Percentiles rank a stretch among this genome's conserved stretches.
phyloP scores from a whole-genome alignment of 345 rosid species.

The Streptanthus diversifolius region DNA sequence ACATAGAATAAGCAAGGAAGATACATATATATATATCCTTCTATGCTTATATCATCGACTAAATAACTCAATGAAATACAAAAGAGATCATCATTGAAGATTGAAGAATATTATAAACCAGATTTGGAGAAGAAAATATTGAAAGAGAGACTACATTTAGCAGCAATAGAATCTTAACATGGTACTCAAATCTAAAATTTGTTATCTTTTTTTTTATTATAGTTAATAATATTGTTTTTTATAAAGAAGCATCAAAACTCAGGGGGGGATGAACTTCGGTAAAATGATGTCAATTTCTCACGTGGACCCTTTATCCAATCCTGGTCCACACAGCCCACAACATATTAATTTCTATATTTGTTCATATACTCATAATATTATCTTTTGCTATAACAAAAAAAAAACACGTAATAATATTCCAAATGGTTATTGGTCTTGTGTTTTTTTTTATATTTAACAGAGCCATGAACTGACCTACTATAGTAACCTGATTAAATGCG shows the following conservation, averaged over 20 bases:
- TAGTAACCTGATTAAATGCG: constrained; percentile 23
- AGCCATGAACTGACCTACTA: constrained; percentile 11
- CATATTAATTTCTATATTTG: constrained; percentile 34
- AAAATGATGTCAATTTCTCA: constrained; percentile 48
- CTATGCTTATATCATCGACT: neutral
- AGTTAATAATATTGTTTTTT: constrained; percentile 7
- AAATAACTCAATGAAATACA: neutral
- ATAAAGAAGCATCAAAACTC: constrained; percentile 33
- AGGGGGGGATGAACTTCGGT: constrained; percentile 79
- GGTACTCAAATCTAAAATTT: neutral
- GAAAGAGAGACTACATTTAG: neutral
- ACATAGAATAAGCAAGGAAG: neutral
- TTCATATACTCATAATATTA: neutral
- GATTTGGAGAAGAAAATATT: neutral
- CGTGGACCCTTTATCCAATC: constrained; percentile 53
- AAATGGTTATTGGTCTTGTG: neutral
- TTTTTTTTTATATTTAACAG: neutral
- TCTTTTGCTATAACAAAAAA: neutral
- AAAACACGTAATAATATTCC: constrained; percentile 17
- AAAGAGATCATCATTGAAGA: neutral
- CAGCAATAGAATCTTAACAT: constrained; percentile 13
- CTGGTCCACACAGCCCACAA: constrained; percentile 37
- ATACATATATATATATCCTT: neutral
- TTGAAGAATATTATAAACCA: constrained; percentile 10
- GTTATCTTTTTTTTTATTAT: neutral